Percentiles rank a stretch among this genome's conserved stretches.
phyloP scores from a whole-genome alignment of 1,284 basidiomycete genomes.

The Leccinum pseudoinsigne region DNA sequence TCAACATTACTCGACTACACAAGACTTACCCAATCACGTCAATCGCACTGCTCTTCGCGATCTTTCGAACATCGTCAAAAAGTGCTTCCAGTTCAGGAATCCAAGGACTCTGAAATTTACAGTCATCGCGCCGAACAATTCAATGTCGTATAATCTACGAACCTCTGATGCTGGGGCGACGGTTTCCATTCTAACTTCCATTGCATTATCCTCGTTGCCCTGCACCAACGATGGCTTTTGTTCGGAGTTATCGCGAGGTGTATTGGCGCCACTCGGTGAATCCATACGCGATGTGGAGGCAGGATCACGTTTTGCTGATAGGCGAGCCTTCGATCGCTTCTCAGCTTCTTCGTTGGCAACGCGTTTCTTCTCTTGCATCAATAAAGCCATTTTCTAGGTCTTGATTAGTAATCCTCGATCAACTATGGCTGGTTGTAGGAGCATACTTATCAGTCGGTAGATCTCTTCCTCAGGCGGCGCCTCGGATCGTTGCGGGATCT shows the following conservation, averaged over 20 bases:
- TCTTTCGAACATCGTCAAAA: slow-evolving; percentile 69
- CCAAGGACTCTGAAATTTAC: slow-evolving; percentile 63
- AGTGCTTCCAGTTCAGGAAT: slow-evolving; percentile 65
- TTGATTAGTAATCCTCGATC: slow-evolving; percentile 10
- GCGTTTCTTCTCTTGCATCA: slow-evolving; percentile 63
- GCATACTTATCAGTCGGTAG: slow-evolving; percentile 87
- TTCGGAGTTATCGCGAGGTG: slow-evolving; percentile 37
- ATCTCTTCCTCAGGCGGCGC: slow-evolving; percentile 92
- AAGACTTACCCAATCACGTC: slow-evolving; percentile 69
- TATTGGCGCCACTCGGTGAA: slow-evolving; percentile 50
- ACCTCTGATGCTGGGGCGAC: slow-evolving; percentile 25
- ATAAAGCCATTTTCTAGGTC: slow-evolving; percentile 53
- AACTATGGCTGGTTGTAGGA: slow-evolving; percentile 48
- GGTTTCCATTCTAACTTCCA: slow-evolving; percentile 46
- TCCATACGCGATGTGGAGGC: slow-evolving; percentile 48
- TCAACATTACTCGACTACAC: slow-evolving; percentile 1
- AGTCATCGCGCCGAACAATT: slow-evolving; percentile 13
- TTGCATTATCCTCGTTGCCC: slow-evolving; percentile 48
- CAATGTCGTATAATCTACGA: slow-evolving; percentile 4
- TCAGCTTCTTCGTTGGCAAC: slow-evolving; percentile 71
- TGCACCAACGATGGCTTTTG: slow-evolving; percentile 37
- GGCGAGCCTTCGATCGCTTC: slow-evolving; percentile 71
- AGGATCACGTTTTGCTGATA: slow-evolving; percentile 74
- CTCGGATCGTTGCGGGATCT: slow-evolving; percentile 92
- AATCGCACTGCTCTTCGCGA: slow-evolving; percentile 63